Evolutionary conservation across 2,329 filamentous ascomycete species (phyloP).

Genomic region (Pleurostoma richardsiae): DNA sequence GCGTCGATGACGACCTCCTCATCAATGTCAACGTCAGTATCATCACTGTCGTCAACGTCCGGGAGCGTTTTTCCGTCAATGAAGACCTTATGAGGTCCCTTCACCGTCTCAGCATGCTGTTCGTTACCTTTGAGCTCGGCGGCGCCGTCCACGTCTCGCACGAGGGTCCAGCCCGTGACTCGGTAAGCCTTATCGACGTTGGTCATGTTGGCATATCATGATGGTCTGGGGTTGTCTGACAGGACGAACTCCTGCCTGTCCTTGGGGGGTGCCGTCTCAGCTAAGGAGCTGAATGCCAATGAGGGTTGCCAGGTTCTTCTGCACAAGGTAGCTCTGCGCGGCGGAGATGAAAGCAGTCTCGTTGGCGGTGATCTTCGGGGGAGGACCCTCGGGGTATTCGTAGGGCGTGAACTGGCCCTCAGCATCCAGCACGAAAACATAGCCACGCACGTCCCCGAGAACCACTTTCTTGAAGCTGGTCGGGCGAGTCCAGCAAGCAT

Average conservation of each 20-base stretch:
- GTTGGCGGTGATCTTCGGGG: neutral
- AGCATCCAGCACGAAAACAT: neutral
- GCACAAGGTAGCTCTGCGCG: neutral
- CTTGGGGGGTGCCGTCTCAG: neutral
- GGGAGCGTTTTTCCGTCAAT: neutral
- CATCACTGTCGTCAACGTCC: neutral
- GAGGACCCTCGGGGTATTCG: neutral
- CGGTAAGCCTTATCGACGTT: neutral
- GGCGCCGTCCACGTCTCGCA: neutral
- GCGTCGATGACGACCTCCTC: conserved; percentile 1
- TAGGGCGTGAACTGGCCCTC: neutral
- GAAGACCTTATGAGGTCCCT: conserved; percentile 1
- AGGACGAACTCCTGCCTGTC: conserved; percentile 1
- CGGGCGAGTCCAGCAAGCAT: neutral
- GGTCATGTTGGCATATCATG: neutral
- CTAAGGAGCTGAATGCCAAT: neutral
- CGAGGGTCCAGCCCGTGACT: neutral
- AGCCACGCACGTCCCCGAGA: neutral
- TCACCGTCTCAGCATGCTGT: neutral
- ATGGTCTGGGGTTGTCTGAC: neutral
- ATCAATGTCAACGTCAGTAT: neutral
- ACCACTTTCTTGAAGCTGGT: neutral
- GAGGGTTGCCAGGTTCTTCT: neutral
- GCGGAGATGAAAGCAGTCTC: conserved; percentile 1
- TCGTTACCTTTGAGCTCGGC: neutral